Evolutionary conservation across 805 yeast genomes (phyloP), one percentile per base, ranked within the genome.

Genomic region (Komagataella mondaviorum): DNA sequence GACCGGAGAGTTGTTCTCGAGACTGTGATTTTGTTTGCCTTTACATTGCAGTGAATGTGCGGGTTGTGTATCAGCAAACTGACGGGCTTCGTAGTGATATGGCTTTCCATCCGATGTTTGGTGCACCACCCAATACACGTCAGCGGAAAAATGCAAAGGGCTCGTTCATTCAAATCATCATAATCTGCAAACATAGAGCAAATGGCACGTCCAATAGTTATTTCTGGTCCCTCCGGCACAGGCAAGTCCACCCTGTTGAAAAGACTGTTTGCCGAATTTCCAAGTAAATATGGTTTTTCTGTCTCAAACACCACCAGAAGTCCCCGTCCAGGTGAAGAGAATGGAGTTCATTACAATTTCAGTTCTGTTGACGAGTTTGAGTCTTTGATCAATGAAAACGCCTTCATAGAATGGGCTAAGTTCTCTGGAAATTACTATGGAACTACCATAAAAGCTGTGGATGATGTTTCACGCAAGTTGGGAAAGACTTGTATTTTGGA

Each of bases 351-450:
- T 63, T 93, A 93, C 76, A 83, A 91, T 69, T 93, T 91, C 65
- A 78, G 78, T 51, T 76, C 85, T 30, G 90, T 85, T 52, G 93
- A 85, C 14, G 78, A 79, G 53, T 93, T 93, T 78, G 77, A 88
- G 69, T 63, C 72, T 58, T 74, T 88, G 68, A 88, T 93, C 56
- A 82, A 73, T 8, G 81, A 81, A 22, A 71, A 78, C 47, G 85
- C 83, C 55, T 93, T 93, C 71, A 82, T 93, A 57, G 99, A 93
- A 70, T 88, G 96, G 93, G 99, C 99, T 4, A 93, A 89, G 69
- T 93, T 93, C 63, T 88, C 96, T 10, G 98, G 98, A 50, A 93
- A 93, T 75, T 90, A 86, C 75, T 93, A 93, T 69, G 99, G 99
- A 53, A 93, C 99, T 49, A 75, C 96, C 48, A 75, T 88, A 60